Conservation (phyloP, 148 eudicot genomes). For the Rhododendron kiyosumense region DNA sequence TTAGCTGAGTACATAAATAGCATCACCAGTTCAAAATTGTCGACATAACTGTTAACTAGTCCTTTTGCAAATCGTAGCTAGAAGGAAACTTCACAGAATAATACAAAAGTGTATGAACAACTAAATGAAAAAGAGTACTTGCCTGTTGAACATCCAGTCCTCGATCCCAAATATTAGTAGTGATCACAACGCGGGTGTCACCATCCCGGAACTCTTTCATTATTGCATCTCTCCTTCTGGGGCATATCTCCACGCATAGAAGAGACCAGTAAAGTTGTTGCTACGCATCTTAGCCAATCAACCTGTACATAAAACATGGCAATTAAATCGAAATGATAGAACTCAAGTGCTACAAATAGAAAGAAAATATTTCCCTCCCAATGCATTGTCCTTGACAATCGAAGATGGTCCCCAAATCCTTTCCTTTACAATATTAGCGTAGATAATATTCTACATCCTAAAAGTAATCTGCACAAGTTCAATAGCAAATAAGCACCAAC, state of each 20-base stretch:
- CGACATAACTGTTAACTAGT: too few relatives aligned
- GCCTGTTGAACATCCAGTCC: slow-evolving; percentile 99
- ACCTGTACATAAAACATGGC: slow-evolving; percentile 37
- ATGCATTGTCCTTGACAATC: neutral
- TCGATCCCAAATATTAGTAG: slow-evolving; percentile 93
- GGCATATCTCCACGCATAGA: slow-evolving; percentile 99
- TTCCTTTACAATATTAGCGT: neutral
- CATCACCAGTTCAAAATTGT: too few relatives aligned
- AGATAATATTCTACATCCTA: neutral
- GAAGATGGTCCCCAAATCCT: neutral
- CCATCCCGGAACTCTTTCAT: slow-evolving; percentile 83
- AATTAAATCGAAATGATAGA: neutral
- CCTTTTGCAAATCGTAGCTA: too few relatives aligned
- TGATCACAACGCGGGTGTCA: slow-evolving; percentile 83
- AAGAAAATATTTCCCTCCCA: neutral
- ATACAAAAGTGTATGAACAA: neutral
- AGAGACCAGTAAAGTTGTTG: slow-evolving; percentile 82
- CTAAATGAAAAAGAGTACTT: neutral
- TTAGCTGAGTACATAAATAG: too few relatives aligned
- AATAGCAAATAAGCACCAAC: neutral
- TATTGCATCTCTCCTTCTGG: slow-evolving; percentile 90
- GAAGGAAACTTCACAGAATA: neutral
- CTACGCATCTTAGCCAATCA: slow-evolving; percentile 98
- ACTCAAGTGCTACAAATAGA: neutral
- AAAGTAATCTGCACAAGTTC: neutral